These are phyloP conservation scores for Sporothrix brasiliensis DNA, from an alignment of 2,329 filamentous ascomycete genomes.

Conservation along the genomic window DNA sequence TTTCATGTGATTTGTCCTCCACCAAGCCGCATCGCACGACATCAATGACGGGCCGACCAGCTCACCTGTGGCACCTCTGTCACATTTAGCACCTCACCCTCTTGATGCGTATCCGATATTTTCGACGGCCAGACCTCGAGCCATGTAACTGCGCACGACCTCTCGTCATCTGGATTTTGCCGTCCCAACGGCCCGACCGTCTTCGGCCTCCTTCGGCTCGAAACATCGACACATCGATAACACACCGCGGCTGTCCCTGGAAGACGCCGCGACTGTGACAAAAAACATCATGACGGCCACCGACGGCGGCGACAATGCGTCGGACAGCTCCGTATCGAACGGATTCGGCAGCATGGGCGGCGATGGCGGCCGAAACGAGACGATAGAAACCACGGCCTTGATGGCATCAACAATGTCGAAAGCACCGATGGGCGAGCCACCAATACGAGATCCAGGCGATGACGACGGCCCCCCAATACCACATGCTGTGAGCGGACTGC, in stretches of 20 bases:
- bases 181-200: neutral
- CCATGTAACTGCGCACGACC: conserved; percentile 18
- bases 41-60: neutral
- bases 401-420: neutral
- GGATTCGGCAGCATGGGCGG: neutral
- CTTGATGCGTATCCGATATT: neutral
- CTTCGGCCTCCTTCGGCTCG: neutral
- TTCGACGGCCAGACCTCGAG: neutral
- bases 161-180: neutral
- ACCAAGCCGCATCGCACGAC: conserved; percentile 14
- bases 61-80: neutral
- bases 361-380: neutral
- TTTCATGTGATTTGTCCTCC: conserved; percentile 24
- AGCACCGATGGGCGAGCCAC: neutral
- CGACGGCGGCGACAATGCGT: conserved; percentile 9
- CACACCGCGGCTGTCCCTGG: neutral
- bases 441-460: neutral
- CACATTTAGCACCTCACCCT: neutral
- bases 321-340: conserved; percentile 9
- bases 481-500: conserved; percentile 43
- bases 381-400: neutral
- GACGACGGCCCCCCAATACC: neutral
- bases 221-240: neutral
- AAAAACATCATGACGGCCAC: neutral
- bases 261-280: neutral